Percentiles rank a stretch among this genome's conserved stretches.
Conservation (phyloP, 169 alveolate species). For the Plasmodium knowlesi region DNA sequence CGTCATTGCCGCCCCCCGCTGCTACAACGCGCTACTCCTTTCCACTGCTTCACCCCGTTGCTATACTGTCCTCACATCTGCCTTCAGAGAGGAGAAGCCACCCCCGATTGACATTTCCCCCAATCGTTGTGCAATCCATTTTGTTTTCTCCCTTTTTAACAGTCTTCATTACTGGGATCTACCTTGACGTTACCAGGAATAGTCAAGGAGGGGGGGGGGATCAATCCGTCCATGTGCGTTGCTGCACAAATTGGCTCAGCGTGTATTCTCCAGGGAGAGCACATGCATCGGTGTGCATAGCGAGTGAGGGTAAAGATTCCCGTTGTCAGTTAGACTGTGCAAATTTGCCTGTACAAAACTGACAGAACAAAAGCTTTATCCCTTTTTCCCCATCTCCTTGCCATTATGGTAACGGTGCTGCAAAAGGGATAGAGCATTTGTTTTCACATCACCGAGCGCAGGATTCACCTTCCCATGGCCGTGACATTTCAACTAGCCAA, state of each 20-base stretch:
- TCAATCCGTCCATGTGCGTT: neutral
- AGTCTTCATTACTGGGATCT: neutral
- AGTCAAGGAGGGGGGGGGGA: neutral
- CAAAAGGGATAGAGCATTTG: neutral
- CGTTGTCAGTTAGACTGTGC: neutral
- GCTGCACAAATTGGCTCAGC: neutral
- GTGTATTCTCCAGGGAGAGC: neutral
- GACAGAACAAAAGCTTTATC: no score
- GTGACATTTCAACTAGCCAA: neutral
- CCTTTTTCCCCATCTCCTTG: neutral
- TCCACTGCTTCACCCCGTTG: neutral
- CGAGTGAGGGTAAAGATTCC: neutral
- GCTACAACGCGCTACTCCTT: neutral
- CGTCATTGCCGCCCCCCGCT: neutral
- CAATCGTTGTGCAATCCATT: neutral
- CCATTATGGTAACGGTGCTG: neutral
- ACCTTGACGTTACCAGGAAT: neutral
- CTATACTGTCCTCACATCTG: neutral
- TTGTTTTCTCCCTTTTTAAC: neutral
- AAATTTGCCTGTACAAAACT: neutral
- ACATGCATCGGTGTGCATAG: neutral
- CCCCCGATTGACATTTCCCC: neutral
- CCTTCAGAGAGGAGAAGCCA: neutral
- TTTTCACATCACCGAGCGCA: neutral
- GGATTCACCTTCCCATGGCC: neutral